Conservation (phyloP, 1,139 yeast species). For the Yamadazyma epiphylla region DNA sequence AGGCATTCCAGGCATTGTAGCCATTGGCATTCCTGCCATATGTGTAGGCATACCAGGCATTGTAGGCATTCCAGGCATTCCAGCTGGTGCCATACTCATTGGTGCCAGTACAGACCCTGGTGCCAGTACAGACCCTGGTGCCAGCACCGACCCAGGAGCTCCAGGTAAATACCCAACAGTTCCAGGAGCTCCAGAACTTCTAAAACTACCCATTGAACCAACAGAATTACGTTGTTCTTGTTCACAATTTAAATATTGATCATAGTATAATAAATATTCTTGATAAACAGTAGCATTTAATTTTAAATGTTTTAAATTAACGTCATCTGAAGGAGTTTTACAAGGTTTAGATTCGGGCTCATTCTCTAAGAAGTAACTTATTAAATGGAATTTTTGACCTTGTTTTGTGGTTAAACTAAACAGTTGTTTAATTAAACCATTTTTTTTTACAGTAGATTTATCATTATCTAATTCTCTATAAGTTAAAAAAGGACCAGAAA, state of each 20-base stretch:
- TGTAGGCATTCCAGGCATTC: too few relatives aligned
- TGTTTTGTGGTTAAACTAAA: slow-evolving; percentile 49
- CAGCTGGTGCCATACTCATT: too few relatives aligned
- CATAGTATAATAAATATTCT: slow-evolving; percentile 17
- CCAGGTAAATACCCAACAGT: too few relatives aligned
- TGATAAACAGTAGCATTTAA: slow-evolving; percentile 18
- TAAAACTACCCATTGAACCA: too few relatives aligned
- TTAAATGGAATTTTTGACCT: slow-evolving; percentile 51
- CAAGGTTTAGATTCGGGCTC: slow-evolving; percentile 4
- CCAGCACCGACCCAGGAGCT: too few relatives aligned
- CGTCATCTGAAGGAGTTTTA: slow-evolving; percentile 17
- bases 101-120: too few relatives aligned
- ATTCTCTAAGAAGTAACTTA: slow-evolving; percentile 40
- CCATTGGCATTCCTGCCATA: too few relatives aligned
- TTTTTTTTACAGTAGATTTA: slow-evolving; percentile 23
- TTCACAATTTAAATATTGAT: slow-evolving; percentile 9
- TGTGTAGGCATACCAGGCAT: too few relatives aligned
- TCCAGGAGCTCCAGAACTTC: too few relatives aligned
- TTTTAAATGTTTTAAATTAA: slow-evolving; percentile 15
- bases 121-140: too few relatives aligned
- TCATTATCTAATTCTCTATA: slow-evolving; percentile 56
- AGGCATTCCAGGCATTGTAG: too few relatives aligned
- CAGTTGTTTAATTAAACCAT: slow-evolving; percentile 58
- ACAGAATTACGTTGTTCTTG: too few relatives aligned
- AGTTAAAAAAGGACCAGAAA: slow-evolving; percentile 59